Base-by-base conservation (phyloP, 208 protist genomes). In the Trichomonas vaginalis region DNA sequence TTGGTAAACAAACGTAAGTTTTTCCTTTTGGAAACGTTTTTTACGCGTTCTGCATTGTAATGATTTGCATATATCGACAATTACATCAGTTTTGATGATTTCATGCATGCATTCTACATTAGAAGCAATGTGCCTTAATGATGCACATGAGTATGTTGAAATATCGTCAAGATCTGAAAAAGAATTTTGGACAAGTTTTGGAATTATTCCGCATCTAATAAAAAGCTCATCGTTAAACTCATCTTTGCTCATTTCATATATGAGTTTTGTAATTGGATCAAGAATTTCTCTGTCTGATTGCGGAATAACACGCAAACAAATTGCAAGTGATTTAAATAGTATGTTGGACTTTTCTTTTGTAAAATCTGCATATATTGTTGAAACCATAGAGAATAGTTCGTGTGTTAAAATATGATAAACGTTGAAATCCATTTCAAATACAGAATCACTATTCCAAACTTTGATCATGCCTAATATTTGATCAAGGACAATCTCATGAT, bases 371-470 rank as follows among this genome's bases (percentile, higher is more conserved):
- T 51, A 92, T 39, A 40, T 35, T 17, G 48, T 27, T 8, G 14
- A 23, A 21, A 92, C 56, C 46, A 92, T n/a, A 15, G 86, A 39
- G 45, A 92, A 92, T 48, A 92, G 42, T 40, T 23, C 45, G 0
- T 92, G 86, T 48, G 86, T 92, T 39, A 92, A 39, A 92, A 92
- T 92, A 47, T 92, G 86, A 51, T 92, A 92, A 92, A 92, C 86
- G 17, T 45, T 48, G 45, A 92, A 92, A 92, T 92, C 86, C 14
- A 92, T 51, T 39, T 42, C 42, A n/a, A 48, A 23, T 3, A 51
- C 46, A 2, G 45, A 51, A 51, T 92, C 45, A 51, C 37, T 51
- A 10, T 48, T 35, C 45, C 79, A 83, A 42, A n/a, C 12, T 51
- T 35, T 35, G 40, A n/a, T 45, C n/a, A 48, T 35, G 35, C 46